These are phyloP conservation scores for Amanita molliuscula DNA, from an alignment of 768 basidiomycete species.

Conservation along the genomic window DNA sequence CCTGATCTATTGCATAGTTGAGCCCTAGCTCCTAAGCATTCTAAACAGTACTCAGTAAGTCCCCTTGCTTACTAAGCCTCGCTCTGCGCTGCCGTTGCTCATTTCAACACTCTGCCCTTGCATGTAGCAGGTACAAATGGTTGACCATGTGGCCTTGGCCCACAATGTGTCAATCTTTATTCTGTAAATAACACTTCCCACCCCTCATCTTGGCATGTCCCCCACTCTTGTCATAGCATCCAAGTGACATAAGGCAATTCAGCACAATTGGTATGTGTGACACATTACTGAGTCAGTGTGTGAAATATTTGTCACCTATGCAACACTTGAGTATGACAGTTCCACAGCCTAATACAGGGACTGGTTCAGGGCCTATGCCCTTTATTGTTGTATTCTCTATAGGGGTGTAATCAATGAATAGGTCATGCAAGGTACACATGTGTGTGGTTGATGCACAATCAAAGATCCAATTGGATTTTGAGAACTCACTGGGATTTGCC, in stretches of 20 bases:
- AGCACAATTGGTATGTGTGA: slow-evolving; percentile 13
- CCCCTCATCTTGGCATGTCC: background rate
- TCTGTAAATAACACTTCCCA: background rate
- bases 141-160: background rate
- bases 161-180: background rate
- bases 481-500: background rate
- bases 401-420: slow-evolving; percentile 12
- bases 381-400: slow-evolving; percentile 9
- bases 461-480: slow-evolving; percentile 14
- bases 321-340: slow-evolving; percentile 12
- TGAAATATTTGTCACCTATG: slow-evolving; percentile 10
- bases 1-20: too few species aligned
- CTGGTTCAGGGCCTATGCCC: slow-evolving; percentile 10
- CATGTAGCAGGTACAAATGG: background rate
- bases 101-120: background rate
- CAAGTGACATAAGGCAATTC: slow-evolving; percentile 14
- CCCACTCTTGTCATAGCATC: slow-evolving; percentile 8
- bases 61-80: too few species aligned
- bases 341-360: slow-evolving; percentile 9
- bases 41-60: too few species aligned
- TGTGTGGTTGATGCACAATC: slow-evolving; percentile 18
- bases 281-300: slow-evolving; percentile 10
- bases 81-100: too few species aligned
- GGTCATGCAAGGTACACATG: slow-evolving; percentile 12
- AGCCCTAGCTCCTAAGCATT: too few species aligned